phyloP scores from a whole-genome alignment of 352 stramenopile species.

The Pythium diclinum region DNA sequence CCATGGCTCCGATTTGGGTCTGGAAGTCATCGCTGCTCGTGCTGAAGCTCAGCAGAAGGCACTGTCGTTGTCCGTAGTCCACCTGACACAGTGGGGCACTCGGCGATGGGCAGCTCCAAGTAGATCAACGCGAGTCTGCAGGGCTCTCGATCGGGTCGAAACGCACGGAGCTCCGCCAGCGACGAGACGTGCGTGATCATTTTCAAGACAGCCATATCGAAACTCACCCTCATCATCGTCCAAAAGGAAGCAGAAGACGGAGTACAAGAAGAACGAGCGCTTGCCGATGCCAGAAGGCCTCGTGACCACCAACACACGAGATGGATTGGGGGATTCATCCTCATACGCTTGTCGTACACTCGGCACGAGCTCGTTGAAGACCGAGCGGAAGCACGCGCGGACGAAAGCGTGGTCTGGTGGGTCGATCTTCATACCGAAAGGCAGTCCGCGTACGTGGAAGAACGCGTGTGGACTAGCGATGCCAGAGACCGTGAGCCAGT shows the following conservation, averaged over 20 bases:
- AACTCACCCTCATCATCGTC: not conserved
- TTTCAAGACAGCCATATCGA: too few species aligned
- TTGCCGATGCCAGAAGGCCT: not conserved
- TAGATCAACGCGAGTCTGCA: too few species aligned
- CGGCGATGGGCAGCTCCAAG: too few species aligned
- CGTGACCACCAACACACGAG: not conserved
- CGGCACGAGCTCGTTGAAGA: not conserved
- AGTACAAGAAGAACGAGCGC: not conserved
- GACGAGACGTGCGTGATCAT: too few species aligned
- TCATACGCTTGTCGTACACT: not conserved
- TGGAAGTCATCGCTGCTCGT: too few species aligned
- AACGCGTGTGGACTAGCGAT: not conserved
- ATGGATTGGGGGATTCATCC: not conserved
- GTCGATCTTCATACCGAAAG: not conserved
- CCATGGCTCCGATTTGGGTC: too few species aligned
- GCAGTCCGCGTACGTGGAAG: not conserved
- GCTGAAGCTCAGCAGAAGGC: too few species aligned
- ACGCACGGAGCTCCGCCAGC: too few species aligned
- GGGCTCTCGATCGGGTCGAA: too few species aligned
- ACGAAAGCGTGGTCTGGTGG: not conserved
- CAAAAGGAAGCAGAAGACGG: not conserved
- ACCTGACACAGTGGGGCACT: too few species aligned
- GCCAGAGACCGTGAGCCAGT: not conserved
- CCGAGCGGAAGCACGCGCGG: not conserved
- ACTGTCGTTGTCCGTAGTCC: too few species aligned